A percentile compares a stretch with the other conserved stretches of the same genome.
phyloP scores from a whole-genome alignment of 208 protist species.

The Endotrypanum monterogeii region DNA sequence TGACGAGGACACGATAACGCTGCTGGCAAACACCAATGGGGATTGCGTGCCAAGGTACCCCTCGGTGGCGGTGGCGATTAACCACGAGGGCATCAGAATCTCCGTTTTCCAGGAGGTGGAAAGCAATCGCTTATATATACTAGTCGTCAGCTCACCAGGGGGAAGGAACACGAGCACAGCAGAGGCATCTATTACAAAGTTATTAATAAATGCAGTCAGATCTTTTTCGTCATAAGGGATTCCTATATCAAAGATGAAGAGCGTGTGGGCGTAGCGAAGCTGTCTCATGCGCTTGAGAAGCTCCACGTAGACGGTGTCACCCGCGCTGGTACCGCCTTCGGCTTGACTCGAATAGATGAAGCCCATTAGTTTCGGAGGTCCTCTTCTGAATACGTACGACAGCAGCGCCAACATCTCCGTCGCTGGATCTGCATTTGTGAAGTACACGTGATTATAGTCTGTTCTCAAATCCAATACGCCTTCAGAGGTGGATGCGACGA shows the following conservation, averaged over 20 bases:
- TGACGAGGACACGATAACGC: slow-evolving; percentile 17
- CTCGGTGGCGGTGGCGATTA: slow-evolving; percentile 8
- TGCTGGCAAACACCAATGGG: neutral
- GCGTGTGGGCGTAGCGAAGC: neutral
- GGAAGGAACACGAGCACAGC: slow-evolving; percentile 20
- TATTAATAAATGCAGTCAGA: neutral
- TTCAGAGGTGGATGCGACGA: slow-evolving; percentile 6
- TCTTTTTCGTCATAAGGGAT: neutral
- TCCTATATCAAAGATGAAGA: neutral
- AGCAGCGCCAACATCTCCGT: slow-evolving; percentile 30
- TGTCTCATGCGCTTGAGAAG: slow-evolving; percentile 1
- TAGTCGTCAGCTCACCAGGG: neutral
- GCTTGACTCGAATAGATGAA: slow-evolving; percentile 12
- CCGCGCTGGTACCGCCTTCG: neutral
- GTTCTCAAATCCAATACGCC: slow-evolving; percentile 1
- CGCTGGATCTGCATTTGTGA: slow-evolving; percentile 17
- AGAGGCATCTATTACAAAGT: neutral
- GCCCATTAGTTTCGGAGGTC: slow-evolving; percentile 10
- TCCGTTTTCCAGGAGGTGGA: neutral
- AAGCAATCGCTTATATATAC: slow-evolving; percentile 3
- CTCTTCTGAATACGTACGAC: slow-evolving; percentile 7
- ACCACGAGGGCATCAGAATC: slow-evolving; percentile 21
- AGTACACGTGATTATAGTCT: slow-evolving; percentile 10
- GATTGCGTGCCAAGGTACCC: neutral
- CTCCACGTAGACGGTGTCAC: neutral